phyloP scores from a whole-genome alignment of 108 stramenopile species.

The Discostella stelligeroides region DNA sequence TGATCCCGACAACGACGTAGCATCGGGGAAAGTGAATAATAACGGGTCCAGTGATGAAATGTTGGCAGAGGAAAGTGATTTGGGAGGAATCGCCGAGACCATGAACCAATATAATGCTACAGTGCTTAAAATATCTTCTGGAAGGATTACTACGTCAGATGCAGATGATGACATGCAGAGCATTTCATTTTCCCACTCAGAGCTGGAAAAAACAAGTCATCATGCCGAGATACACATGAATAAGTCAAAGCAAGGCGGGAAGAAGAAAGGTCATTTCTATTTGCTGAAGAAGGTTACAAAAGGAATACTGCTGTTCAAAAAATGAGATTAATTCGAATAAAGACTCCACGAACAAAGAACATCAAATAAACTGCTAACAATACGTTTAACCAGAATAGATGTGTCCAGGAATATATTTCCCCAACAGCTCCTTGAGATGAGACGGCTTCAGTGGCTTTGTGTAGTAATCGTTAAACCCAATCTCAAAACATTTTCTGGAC shows the following conservation, averaged over 20 bases:
- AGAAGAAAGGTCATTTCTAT: neutral
- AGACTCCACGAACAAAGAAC: no score
- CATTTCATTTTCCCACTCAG: conserved; percentile 13
- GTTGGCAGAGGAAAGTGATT: neutral
- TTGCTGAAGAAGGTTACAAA: conserved; percentile 4
- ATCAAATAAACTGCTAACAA: no score
- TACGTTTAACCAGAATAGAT: no score
- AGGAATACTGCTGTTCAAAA: neutral
- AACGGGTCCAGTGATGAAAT: neutral
- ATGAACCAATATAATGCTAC: neutral
- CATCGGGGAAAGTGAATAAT: neutral
- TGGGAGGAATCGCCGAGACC: neutral
- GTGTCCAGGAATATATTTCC: conserved; percentile 32
- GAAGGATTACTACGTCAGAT: conserved; percentile 7
- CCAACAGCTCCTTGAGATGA: conserved; percentile 30
- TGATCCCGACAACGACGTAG: neutral
- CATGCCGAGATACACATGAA: neutral
- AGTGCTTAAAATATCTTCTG: neutral
- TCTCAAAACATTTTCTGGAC: conserved; percentile 28
- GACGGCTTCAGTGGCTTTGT: conserved; percentile 44
- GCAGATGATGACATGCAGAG: conserved; percentile 15
- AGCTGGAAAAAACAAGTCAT: neutral
- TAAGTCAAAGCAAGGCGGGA: neutral
- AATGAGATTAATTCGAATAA: neutral
- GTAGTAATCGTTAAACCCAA: conserved; percentile 52